Base-by-base conservation (phyloP, 352 stramenopile species). In the Globisporangium nunn region DNA sequence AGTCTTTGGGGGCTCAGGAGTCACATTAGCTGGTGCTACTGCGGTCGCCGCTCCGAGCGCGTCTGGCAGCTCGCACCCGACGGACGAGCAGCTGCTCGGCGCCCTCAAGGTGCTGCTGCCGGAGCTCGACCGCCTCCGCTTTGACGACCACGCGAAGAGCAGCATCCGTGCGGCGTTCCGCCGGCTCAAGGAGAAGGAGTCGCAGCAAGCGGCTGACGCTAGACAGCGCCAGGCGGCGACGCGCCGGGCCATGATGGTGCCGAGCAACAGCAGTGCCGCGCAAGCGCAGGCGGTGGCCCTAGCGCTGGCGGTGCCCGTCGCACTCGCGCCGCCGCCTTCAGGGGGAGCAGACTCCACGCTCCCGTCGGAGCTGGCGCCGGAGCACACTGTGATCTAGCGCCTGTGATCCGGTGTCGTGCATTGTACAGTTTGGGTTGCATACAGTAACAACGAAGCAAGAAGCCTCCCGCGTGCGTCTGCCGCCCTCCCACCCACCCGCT, bases 91-190 rank as follows among this genome's bases (percentile, higher is more conserved):
- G 53, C 66, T 82, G 33, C 56, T 82, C 14, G 68, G 66, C 52
- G 71, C 68, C 48, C 75, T 82, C 49, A 79, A 73, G 37, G 43
- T 78, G 54, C 50, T 82, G 51, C 70, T 82, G 17, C 73, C 70
- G 3, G 73, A 82, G 48, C 58, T 82, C 41, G 73, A 82, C 56
- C 70, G 73, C 58, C 61, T 82, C 35, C 68, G 73, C 18, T 82
- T 82, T 47, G 73, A 82, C 35, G 73, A 82, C 40, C 73, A 78
- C 59, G 74, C 73, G 28, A 82, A 82, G 64, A 80, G 73, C 50
- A 82, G 73, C 45, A 83, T 83, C 54, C 73, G 73, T n/a, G 39
- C 55, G 4, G 75, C 68, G 35, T 83, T 80, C 58, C 73, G 73
- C 6, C 71, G 70, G 44, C 64, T 83, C 4, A 83, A 78, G 49